phyloP scores from a whole-genome alignment of 2,329 filamentous ascomycete genomes.

The Xenosphaeropsis pyriputrescens region DNA sequence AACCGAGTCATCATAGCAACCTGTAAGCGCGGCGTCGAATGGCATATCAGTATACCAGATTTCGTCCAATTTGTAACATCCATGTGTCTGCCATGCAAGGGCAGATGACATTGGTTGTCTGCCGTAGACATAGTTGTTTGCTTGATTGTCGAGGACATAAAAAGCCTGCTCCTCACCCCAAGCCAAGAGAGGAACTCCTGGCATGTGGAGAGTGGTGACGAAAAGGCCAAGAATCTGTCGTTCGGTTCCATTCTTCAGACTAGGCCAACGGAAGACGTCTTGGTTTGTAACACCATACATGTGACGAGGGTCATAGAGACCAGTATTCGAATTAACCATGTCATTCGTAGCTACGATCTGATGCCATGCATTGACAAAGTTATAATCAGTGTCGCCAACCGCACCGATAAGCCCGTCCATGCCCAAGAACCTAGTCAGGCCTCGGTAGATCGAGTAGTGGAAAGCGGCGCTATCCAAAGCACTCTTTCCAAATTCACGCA shows the following conservation, averaged over 20 bases:
- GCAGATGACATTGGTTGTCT: constrained; percentile 45
- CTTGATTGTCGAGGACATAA: constrained; percentile 47
- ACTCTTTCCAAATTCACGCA: constrained; percentile 33
- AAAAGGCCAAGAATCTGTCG: constrained; percentile 40
- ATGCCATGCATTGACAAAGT: constrained; percentile 36
- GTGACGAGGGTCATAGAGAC: constrained; percentile 45
- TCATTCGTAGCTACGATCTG: constrained; percentile 41
- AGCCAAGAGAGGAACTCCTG: constrained; percentile 41
- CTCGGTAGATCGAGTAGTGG: constrained; percentile 47
- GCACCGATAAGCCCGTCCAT: constrained; percentile 35
- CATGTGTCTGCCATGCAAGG: constrained; percentile 47
- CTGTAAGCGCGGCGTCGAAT: constrained; percentile 32
- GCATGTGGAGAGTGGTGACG: constrained; percentile 40
- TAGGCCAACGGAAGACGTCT: constrained; percentile 49
- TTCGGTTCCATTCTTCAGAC: constrained; percentile 38
- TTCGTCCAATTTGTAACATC: constrained; percentile 42
- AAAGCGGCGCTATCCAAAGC: constrained; percentile 45
- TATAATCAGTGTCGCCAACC: constrained; percentile 33
- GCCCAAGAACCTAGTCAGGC: constrained; percentile 39
- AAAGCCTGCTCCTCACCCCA: constrained; percentile 53
- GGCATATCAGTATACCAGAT: constrained; percentile 43
- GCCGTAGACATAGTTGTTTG: constrained; percentile 48
- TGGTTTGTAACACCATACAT: constrained; percentile 50
- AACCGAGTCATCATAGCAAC: constrained; percentile 40
- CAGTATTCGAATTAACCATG: constrained; percentile 41